Percentiles rank a stretch among this genome's conserved stretches.
These are phyloP conservation scores for Bombardia bombarda DNA, from an alignment of 495 filamentous ascomycete species.

Conservation along the genomic window DNA sequence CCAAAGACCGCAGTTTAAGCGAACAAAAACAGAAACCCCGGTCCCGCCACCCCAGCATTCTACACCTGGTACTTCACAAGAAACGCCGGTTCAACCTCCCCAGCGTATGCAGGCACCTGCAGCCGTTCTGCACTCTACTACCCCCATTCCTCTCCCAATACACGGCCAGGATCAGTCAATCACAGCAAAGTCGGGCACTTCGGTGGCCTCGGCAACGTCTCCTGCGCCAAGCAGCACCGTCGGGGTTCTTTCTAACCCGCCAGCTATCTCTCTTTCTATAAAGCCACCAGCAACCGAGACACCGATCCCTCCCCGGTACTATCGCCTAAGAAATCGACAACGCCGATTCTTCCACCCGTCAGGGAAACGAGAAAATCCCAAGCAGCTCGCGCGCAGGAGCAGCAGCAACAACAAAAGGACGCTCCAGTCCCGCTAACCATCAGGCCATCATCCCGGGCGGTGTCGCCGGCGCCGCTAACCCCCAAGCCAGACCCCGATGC, in stretches of 20 bases:
- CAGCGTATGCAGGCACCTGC: slow-evolving; percentile 6
- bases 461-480: slow-evolving; percentile 21
- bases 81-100: slow-evolving; percentile 31
- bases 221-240: slow-evolving; percentile 19
- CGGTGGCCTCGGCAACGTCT: slow-evolving; percentile 20
- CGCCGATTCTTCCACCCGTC: slow-evolving; percentile 43
- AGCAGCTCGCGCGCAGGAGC: slow-evolving; percentile 19
- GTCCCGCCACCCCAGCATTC: slow-evolving; percentile 36
- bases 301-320: slow-evolving; percentile 22
- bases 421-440: slow-evolving; percentile 13
- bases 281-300: slow-evolving; percentile 23
- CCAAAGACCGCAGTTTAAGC: slow-evolving; percentile 38
- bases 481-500: slow-evolving; percentile 24
- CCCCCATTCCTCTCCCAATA: slow-evolving; percentile 26
- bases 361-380: slow-evolving; percentile 31
- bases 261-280: slow-evolving; percentile 8
- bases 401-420: slow-evolving; percentile 12
- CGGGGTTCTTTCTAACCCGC: slow-evolving; percentile 5
- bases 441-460: slow-evolving; percentile 23
- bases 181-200: slow-evolving; percentile 17
- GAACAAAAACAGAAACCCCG: slow-evolving; percentile 49
- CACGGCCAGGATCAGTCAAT: slow-evolving; percentile 22
- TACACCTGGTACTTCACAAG: slow-evolving; percentile 23
- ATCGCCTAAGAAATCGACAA: slow-evolving; percentile 42
- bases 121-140: slow-evolving; percentile 24